Evolutionary conservation across 2,329 filamentous ascomycete species (phyloP).

Genomic region (Aureobasidium sp.): DNA sequence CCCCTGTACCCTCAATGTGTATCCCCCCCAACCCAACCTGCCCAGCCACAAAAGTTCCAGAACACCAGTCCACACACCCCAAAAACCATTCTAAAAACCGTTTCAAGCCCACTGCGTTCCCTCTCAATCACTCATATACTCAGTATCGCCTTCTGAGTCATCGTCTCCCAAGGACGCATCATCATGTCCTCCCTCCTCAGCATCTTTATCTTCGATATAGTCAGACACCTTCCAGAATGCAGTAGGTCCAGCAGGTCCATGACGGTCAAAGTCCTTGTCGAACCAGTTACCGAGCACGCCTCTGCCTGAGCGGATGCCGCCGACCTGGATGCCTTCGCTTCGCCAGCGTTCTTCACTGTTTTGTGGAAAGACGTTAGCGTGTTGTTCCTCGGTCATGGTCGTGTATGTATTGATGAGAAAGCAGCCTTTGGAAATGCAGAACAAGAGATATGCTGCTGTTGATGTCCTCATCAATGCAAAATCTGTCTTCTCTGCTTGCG

Average conservation of each 20-base stretch:
- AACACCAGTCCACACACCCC: not conserved
- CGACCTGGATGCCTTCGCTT: slow-evolving; percentile 68
- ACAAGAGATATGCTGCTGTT: too few species aligned
- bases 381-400: not conserved
- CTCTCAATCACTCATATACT: not conserved
- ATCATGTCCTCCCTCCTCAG: not conserved
- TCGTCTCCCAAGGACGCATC: not conserved
- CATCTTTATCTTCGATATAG: slow-evolving; percentile 4
- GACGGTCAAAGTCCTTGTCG: slow-evolving; percentile 59
- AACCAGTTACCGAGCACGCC: slow-evolving; percentile 73
- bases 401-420: too few species aligned
- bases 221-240: slow-evolving; percentile 65
- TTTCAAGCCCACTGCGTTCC: not conserved
- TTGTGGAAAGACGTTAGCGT: not conserved
- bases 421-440: too few species aligned
- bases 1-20: too few species aligned
- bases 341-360: slow-evolving; percentile 61
- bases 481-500: not conserved
- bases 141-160: slow-evolving; percentile 4
- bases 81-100: not conserved
- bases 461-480: too few species aligned
- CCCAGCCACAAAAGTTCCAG: not conserved
- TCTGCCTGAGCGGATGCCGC: slow-evolving; percentile 54
- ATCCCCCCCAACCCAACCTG: not conserved
- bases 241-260: slow-evolving; percentile 65